phyloP scores from a whole-genome alignment of 2,329 filamentous ascomycete species.

The Boeremia exigua region DNA sequence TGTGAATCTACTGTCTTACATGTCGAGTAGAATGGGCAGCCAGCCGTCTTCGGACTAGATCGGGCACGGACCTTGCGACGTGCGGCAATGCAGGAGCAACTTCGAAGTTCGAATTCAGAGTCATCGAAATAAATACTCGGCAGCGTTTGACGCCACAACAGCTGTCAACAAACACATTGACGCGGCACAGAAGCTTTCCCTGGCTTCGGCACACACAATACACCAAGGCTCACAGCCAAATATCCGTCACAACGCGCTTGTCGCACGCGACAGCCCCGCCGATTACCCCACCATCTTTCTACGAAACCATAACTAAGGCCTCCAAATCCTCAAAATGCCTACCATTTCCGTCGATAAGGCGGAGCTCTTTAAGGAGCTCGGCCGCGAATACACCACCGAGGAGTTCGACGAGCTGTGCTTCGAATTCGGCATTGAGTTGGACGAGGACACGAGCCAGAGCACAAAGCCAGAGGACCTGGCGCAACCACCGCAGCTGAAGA shows the following conservation, averaged over 20 bases:
- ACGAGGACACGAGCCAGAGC: conserved; percentile 70
- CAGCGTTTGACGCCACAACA: conserved; percentile 10
- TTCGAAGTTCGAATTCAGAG: conserved; percentile 16
- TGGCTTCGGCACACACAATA: neutral
- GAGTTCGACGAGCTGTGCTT: conserved; percentile 98
- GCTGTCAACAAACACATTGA: conserved; percentile 5
- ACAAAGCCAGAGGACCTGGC: conserved; percentile 57
- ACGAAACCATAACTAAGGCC: conserved; percentile 15
- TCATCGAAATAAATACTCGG: conserved; percentile 18
- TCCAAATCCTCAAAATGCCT: conserved; percentile 70
- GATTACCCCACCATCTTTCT: conserved; percentile 39
- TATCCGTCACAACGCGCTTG: conserved; percentile 27
- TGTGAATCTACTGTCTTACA: neutral
- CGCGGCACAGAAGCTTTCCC: neutral
- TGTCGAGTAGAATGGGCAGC: conserved; percentile 2
- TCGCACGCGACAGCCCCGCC: conserved; percentile 31
- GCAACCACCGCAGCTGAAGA: conserved; percentile 92
- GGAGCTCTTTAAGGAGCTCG: conserved; percentile 90
- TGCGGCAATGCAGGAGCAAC: conserved; percentile 10
- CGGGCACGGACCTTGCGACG: neutral
- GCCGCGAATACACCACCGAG: conserved; percentile 87
- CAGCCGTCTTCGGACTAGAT: conserved; percentile 9
- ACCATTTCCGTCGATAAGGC: conserved; percentile 97
- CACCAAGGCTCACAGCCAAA: neutral
- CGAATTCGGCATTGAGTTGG: conserved; percentile 97